phyloP scores from a whole-genome alignment of 805 yeast genomes.

The Wickerhamiella dianesei region DNA sequence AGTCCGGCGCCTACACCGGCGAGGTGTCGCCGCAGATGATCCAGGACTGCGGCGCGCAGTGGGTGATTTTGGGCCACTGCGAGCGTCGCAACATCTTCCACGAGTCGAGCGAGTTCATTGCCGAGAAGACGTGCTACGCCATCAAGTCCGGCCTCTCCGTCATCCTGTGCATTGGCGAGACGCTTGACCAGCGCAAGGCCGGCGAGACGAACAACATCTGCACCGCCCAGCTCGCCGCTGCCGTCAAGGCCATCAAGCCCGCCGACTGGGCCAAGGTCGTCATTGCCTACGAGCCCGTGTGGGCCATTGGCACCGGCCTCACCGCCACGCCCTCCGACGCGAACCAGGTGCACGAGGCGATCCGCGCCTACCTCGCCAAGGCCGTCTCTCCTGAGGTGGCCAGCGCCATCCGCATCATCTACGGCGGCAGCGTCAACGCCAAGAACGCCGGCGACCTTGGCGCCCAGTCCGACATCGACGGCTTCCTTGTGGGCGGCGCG shows the following conservation, averaged over 20 bases:
- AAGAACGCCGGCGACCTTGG: conserved; percentile 80
- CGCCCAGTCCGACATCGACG: conserved; percentile 89
- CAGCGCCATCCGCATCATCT: conserved; percentile 70
- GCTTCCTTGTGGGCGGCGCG: conserved; percentile 99
- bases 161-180: conserved; percentile 95
- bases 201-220: conserved; percentile 76
- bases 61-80: conserved; percentile 96
- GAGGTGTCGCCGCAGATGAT: conserved; percentile 81
- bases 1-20: conserved; percentile 96
- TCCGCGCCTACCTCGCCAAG: conserved; percentile 69
- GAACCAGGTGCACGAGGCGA: conserved; percentile 80
- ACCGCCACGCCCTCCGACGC: conserved; percentile 99
- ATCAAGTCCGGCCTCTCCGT: conserved; percentile 80
- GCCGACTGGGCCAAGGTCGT: conserved; percentile 86
- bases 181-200: conserved; percentile 85
- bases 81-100: conserved; percentile 92
- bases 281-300: conserved; percentile 97
- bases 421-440: conserved; percentile 98
- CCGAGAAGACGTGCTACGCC: conserved; percentile 90
- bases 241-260: conserved; percentile 47
- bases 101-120: conserved; percentile 82
- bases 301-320: conserved; percentile 99
- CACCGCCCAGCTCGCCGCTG: conserved; percentile 84
- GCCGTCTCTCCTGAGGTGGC: conserved; percentile 72
- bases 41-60: conserved; percentile 80